A percentile compares a stretch with the other conserved stretches of the same genome.
phyloP scores from a whole-genome alignment of 2,329 filamentous ascomycete genomes.

The Myotisia sp. region DNA sequence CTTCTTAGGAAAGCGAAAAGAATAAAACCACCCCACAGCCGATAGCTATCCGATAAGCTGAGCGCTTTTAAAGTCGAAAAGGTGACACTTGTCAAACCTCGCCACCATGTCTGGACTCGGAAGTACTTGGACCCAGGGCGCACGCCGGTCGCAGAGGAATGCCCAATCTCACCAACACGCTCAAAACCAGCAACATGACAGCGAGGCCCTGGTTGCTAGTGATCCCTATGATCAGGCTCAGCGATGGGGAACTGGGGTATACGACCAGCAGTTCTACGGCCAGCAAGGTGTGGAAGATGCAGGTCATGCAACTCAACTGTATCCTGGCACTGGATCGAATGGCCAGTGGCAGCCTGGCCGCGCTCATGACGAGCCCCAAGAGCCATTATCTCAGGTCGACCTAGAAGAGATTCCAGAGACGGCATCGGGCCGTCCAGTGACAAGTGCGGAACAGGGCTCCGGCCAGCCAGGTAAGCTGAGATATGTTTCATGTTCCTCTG shows the following conservation, averaged over 20 bases:
- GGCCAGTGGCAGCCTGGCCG: background rate
- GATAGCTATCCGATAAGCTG: too few relatives aligned
- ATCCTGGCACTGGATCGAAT: background rate
- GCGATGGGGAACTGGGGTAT: conserved; percentile 7
- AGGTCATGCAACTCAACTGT: background rate
- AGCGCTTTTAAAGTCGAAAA: too few relatives aligned
- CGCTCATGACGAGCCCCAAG: conserved; percentile 4
- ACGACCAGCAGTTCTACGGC: conserved; percentile 1
- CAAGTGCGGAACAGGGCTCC: conserved; percentile 2
- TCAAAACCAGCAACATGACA: conserved; percentile 6
- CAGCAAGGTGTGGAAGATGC: conserved; percentile 2
- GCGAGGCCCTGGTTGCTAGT: background rate
- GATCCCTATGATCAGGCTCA: conserved; percentile 3
- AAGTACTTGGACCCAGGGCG: conserved; percentile 6
- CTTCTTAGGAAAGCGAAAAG: too few relatives aligned
- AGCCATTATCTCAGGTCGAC: conserved; percentile 2
- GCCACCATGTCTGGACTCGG: conserved; percentile 10
- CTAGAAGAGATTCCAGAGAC: too few relatives aligned
- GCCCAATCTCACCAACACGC: background rate
- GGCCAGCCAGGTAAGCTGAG: conserved; percentile 1
- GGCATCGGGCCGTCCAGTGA: conserved; percentile 1
- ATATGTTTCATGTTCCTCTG: conserved; percentile 1
- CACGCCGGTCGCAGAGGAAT: conserved; percentile 6
- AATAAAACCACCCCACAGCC: too few relatives aligned
- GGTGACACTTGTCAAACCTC: background rate